Base-by-base conservation (phyloP, 2,329 filamentous ascomycete genomes). In the Westerdykella aurantiaca region DNA sequence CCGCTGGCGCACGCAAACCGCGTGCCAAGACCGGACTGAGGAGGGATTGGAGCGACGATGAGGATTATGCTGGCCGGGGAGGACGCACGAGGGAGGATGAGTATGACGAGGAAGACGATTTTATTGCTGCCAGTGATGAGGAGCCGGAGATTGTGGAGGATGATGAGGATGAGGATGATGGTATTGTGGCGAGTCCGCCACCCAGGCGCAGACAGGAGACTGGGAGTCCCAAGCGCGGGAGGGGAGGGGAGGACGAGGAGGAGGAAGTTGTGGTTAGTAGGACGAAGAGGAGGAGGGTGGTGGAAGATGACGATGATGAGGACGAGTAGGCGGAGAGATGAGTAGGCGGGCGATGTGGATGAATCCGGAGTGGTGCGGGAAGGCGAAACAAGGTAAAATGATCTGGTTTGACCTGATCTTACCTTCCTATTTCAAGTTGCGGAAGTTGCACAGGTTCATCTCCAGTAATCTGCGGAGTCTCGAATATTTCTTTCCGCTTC, bases 51-150 rank as follows among this genome's bases (percentile, higher is more conserved):
- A 85, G 86, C 53, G 86, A 88, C 48, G 85, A 90, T 56, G 87
- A 87, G 7, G 86, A 89, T 55, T 85, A 88, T 53, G 85, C 86
- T 46, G 73, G 82, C 16, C 52, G 52, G 7, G 50, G 53, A 31
- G 79, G 80, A 13, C 76, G 78, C 31, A 76, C 76, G 25, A 78
- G 79, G 41, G 77, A 83, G 47, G 84, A 90, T 51, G 84, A 88
- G 54, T 91, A 91, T 60, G 86, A 90, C 49, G 77, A 84, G 60
- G 85, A 85, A 29, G 86, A 91, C 58, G 86, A 84, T 45, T 91
- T 91, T 61, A 78, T 91, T 44, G 86, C 84, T 3, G 75, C 75
- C 3, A 88, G 83, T 56, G 86, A 88, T 52, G 85, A 88, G 46
- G 86, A 89, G 34, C 80, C 79, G 34, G 69, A 73, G 46, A 80